Conservation (phyloP, 441 rosid genomes). For the Populus hybrid region DNA sequence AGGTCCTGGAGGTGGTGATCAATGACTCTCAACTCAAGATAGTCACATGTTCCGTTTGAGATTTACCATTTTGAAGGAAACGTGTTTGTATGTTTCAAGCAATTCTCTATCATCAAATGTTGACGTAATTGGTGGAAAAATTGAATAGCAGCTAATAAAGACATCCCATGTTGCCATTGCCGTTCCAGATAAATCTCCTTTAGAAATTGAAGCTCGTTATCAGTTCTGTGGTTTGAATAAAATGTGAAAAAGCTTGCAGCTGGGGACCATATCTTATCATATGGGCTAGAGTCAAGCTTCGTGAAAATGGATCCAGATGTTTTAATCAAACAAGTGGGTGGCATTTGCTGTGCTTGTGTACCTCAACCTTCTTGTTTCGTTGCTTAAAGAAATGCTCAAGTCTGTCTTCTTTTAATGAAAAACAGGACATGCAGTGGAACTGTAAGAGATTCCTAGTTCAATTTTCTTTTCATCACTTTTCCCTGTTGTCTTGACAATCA, state of each 20-base stretch:
- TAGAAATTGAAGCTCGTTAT: not conserved
- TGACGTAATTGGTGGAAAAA: too few species aligned
- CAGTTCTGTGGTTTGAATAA: not conserved
- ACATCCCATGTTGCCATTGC: not conserved
- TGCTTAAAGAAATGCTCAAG: not conserved
- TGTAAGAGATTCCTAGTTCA: constrained; percentile 10
- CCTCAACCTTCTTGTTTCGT: not conserved
- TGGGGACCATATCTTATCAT: not conserved
- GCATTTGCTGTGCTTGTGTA: not conserved
- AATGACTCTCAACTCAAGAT: not conserved
- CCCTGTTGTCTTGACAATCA: not conserved
- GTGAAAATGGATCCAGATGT: not conserved
- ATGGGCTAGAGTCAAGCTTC: not conserved
- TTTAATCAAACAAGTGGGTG: not conserved
- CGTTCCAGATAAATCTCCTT: not conserved
- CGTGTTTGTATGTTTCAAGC: not conserved
- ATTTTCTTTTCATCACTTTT: not conserved
- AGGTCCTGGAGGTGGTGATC: not conserved
- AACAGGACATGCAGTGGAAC: not conserved
- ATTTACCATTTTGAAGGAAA: not conserved
- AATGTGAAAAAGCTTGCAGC: not conserved
- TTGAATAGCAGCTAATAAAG: not conserved
- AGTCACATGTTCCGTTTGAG: not conserved
- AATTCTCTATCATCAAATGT: not conserved
- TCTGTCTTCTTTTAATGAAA: not conserved